These are phyloP conservation scores for Ogataea neopini DNA, from an alignment of 805 yeast species.

Conservation along the genomic window DNA sequence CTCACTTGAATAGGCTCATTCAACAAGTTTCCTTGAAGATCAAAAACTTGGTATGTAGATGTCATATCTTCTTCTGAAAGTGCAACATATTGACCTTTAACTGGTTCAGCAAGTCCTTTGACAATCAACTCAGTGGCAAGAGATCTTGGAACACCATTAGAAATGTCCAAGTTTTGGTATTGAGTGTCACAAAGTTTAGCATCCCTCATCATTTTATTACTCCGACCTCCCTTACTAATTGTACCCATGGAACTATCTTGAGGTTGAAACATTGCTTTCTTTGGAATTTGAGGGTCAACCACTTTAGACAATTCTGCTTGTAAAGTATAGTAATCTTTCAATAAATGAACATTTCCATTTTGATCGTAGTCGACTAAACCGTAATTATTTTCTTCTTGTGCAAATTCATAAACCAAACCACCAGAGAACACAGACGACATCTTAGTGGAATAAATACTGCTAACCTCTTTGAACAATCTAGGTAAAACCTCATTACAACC, in stretches of 20 bases:
- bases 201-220: slow-evolving; percentile 13
- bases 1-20: slow-evolving; percentile 26
- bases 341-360: slow-evolving; percentile 44
- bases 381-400: slow-evolving; percentile 77
- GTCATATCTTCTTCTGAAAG: slow-evolving; percentile 45
- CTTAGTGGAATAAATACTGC: slow-evolving; percentile 62
- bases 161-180: slow-evolving; percentile 45
- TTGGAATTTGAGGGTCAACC: slow-evolving; percentile 27
- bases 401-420: slow-evolving; percentile 79
- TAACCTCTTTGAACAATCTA: slow-evolving; percentile 74
- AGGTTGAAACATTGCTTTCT: slow-evolving; percentile 22
- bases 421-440: slow-evolving; percentile 84
- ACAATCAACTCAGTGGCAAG: slow-evolving; percentile 46
- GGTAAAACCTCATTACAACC: slow-evolving; percentile 88
- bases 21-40: slow-evolving; percentile 42
- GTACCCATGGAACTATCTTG: slow-evolving; percentile 17
- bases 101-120: slow-evolving; percentile 46
- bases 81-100: slow-evolving; percentile 51
- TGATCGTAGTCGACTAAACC: slow-evolving; percentile 61
- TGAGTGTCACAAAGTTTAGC: slow-evolving; percentile 37
- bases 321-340: slow-evolving; percentile 46
- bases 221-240: slow-evolving; percentile 24
- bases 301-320: slow-evolving; percentile 45
- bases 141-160: slow-evolving; percentile 46
- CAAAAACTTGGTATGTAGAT: slow-evolving; percentile 44